A percentile compares a stretch with the other conserved stretches of the same genome.
Evolutionary conservation across 73 alveolate species (phyloP).

Genomic region (Tetrahymena malaccensis): DNA sequence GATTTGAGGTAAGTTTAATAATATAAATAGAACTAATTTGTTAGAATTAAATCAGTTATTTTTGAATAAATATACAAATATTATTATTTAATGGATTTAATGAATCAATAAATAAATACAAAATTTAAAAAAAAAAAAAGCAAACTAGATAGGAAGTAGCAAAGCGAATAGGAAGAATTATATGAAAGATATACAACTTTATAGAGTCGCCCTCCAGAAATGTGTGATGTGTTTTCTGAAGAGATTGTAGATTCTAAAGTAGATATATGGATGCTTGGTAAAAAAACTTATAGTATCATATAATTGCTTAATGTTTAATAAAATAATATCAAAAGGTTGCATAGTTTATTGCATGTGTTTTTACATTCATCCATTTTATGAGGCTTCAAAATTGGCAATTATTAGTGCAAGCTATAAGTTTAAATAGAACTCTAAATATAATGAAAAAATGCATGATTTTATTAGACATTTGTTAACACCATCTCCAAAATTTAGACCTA

Average conservation of each 20-base stretch:
- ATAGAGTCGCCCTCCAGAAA: conserved; percentile 96
- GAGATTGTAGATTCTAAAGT: conserved; percentile 71
- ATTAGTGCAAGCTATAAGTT: conserved; percentile 81
- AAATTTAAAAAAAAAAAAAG: conserved; percentile 12
- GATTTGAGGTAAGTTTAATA: conserved; percentile 14
- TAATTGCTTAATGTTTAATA: not conserved
- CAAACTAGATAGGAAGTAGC: conserved; percentile 38
- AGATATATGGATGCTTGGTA: conserved; percentile 82
- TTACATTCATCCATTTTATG: conserved; percentile 93
- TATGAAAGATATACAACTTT: conserved; percentile 90
- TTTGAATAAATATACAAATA: no score
- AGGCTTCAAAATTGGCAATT: conserved; percentile 78
- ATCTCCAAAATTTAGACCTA: conserved; percentile 80
- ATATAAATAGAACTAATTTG: no score
- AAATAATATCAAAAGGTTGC: conserved; percentile 46
- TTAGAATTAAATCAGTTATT: no score
- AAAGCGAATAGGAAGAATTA: conserved; percentile 68
- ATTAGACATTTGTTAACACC: conserved; percentile 85
- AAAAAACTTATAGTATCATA: not conserved
- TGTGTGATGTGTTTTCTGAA: conserved; percentile 77
- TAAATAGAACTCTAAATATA: conserved; percentile 55
- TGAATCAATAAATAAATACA: not conserved
- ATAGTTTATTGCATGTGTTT: conserved; percentile 70
- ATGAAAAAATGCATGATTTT: conserved; percentile 74
- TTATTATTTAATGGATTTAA: no score